phyloP scores from a whole-genome alignment of 805 yeast genomes.

The Hyphopichia homilentoma region DNA sequence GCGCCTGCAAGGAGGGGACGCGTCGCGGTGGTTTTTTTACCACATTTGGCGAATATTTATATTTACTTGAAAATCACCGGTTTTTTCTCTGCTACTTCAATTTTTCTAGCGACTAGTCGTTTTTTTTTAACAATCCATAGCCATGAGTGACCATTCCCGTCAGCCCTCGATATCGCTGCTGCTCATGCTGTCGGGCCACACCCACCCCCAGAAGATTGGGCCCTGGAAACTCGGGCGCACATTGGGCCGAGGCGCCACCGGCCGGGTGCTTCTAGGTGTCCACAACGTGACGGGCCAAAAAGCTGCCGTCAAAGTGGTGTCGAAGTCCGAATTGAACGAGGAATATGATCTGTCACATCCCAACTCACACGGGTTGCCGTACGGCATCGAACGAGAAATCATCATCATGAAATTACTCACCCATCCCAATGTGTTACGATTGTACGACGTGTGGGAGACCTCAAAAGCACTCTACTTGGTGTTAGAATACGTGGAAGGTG shows the following conservation, averaged over 20 bases:
- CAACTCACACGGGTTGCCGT: slow-evolving; percentile 57
- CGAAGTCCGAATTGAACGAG: slow-evolving; percentile 52
- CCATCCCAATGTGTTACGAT: slow-evolving; percentile 88
- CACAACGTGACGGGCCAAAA: slow-evolving; percentile 66
- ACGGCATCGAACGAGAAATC: slow-evolving; percentile 96
- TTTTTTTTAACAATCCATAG: no score
- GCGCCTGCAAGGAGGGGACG: no score
- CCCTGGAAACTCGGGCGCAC: slow-evolving; percentile 83
- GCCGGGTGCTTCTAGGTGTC: slow-evolving; percentile 72
- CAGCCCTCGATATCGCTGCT: slow-evolving; percentile 61
- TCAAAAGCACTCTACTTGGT: slow-evolving; percentile 80
- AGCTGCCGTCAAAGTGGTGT: slow-evolving; percentile 81
- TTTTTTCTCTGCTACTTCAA: no score
- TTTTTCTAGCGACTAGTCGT: no score
- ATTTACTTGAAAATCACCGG: no score
- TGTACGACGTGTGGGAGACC: slow-evolving; percentile 98
- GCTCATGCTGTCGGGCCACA: slow-evolving; percentile 43
- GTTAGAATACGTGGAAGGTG: slow-evolving; percentile 84
- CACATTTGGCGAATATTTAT: no score
- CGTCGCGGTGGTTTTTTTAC: no score
- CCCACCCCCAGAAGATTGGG: slow-evolving; percentile 57
- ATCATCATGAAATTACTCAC: slow-evolving; percentile 94
- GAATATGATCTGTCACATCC: slow-evolving; percentile 24
- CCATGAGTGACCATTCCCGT: slow-evolving; percentile 48
- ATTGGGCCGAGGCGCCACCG: slow-evolving; percentile 79